Conservation (phyloP, 305 asterid species). For the Rubia balearica region DNA sequence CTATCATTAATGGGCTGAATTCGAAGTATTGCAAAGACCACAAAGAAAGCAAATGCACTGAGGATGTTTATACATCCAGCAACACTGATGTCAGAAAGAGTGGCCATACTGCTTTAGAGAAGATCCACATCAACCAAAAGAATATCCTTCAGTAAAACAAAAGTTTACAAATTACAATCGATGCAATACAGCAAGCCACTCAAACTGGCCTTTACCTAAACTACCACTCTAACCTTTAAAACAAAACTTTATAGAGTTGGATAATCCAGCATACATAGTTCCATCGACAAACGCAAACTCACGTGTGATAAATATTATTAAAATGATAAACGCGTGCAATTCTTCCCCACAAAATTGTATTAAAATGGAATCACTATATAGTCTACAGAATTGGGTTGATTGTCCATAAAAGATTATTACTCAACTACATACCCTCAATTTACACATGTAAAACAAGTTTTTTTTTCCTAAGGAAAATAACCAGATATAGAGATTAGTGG, state of each 20-base stretch:
- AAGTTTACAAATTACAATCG: background rate
- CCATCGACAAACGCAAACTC: background rate
- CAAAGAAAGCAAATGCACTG: slow-evolving; percentile 62
- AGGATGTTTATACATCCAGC: slow-evolving; percentile 77
- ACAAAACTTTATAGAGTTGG: too few species aligned
- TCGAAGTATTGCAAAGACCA: slow-evolving; percentile 82
- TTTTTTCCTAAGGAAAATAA: background rate
- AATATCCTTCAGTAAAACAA: background rate
- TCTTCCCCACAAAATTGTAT: background rate
- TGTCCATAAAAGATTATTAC: background rate
- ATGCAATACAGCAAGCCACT: background rate
- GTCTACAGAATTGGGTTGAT: background rate
- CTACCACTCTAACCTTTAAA: background rate
- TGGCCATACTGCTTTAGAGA: slow-evolving; percentile 57
- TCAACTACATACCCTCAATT: background rate
- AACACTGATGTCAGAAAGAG: slow-evolving; percentile 63
- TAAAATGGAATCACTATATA: background rate
- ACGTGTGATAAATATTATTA: background rate
- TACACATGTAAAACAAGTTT: background rate
- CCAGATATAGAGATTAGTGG: background rate
- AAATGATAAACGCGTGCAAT: background rate
- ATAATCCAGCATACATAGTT: background rate
- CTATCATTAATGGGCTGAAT: slow-evolving; percentile 89
- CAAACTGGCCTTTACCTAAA: background rate
- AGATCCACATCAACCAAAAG: slow-evolving; percentile 12